Evolutionary conservation across 2,329 filamentous ascomycete species (phyloP).

Genomic region (Alternaria sp.): DNA sequence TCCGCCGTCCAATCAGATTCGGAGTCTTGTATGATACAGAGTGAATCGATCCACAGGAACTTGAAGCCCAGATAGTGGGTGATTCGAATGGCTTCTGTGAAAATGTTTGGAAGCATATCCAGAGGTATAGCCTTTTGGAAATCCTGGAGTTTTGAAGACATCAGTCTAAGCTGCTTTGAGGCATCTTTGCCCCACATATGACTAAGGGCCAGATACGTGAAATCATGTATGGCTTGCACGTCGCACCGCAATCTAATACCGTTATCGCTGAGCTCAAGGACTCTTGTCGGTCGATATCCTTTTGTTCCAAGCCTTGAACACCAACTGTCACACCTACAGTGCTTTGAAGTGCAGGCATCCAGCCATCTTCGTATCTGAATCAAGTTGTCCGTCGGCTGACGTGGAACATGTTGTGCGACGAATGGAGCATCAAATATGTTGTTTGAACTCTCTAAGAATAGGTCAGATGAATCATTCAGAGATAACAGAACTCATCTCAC

Average conservation of each 20-base stretch:
- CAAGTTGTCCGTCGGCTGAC: background rate
- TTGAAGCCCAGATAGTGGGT: conserved; percentile 19
- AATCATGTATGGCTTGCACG: background rate
- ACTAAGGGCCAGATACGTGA: conserved; percentile 19
- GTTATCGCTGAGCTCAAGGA: conserved; percentile 4
- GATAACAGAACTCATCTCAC: too few species aligned
- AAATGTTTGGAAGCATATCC: conserved; percentile 15
- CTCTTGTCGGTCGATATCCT: conserved; percentile 1
- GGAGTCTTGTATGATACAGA: conserved; percentile 32
- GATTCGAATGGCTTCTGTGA: conserved; percentile 25
- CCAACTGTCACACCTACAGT: background rate
- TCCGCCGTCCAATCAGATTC: conserved; percentile 18
- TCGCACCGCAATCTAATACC: conserved; percentile 5
- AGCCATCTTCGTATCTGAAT: background rate
- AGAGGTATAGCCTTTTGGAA: conserved; percentile 9
- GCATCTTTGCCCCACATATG: conserved; percentile 22
- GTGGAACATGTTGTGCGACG: background rate
- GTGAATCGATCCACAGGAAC: conserved; percentile 36
- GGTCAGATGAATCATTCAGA: too few species aligned
- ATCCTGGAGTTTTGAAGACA: background rate
- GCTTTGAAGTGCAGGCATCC: background rate
- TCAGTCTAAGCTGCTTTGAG: background rate
- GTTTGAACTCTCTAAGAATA: too few species aligned
- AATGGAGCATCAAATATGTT: background rate
- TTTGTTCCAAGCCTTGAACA: background rate